Evolutionary conservation across 805 yeast species (phyloP), one percentile per base, ranked within the genome.

Genomic region (Lipomyces kockii): DNA sequence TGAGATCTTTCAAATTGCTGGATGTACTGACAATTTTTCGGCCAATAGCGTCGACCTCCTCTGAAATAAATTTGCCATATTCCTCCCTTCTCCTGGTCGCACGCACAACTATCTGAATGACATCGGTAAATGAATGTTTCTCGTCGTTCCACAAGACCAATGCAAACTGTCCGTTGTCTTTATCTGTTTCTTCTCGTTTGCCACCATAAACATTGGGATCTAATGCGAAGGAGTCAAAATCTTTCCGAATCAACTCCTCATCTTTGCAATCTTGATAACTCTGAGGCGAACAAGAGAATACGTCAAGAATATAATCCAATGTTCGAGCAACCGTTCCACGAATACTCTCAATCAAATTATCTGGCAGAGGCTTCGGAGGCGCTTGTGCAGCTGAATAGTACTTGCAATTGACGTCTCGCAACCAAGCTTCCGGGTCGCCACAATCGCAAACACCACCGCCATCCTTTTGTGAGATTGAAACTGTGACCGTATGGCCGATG

Each of bases 391-490:
- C 68, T 12, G 71, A 67, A 52, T 77, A 78, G 59, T 82, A 75
- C 22, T 81, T 80, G 76, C 97, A 91, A 14, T 79, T 74, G 55
- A 86, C 79, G 0, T 82, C 78, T 17, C 77, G 77, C 3, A 81
- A 83, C 92, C 96, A 92, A 0, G 96, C 96, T 74, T 90, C 97
- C 0, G 87, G 85, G 74, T 92, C 97, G 3, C 97, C 97, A 77
- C 97, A 91, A 74, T 91, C 97, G 76, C 96, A 90, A 22, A 89
- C 89, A 0, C 95, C 95, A 51, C 93, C 91, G 65, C 85, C 85
- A 67, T 83, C 89, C 27, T 78, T 73, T 62, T 90, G 81, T 55
- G 85, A 85, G 6, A 90, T 86, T 52, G 86, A 82, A 20, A 87
- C 84, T 64, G 87, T 85, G 8, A 90, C 87, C 58, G 86, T 84